Percentiles rank a stretch among this genome's conserved stretches.
phyloP scores from a whole-genome alignment of 495 filamentous ascomycete genomes.

The Cladorrhinum samala region DNA sequence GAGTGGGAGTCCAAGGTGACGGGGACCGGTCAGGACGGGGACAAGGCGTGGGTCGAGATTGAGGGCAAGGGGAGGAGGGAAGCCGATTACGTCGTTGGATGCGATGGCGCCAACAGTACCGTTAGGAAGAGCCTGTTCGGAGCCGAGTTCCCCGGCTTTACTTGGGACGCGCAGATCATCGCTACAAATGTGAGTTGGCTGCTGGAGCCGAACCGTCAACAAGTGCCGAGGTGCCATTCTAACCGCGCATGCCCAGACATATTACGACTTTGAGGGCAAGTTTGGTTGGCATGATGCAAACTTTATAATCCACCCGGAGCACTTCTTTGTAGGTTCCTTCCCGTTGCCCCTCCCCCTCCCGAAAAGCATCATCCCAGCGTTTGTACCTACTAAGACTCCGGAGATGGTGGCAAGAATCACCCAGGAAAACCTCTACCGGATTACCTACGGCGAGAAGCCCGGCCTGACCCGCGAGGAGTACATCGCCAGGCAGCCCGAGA shows the following conservation, averaged over 20 bases:
- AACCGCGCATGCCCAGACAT: no score
- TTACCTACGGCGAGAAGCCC: slow-evolving; percentile 52
- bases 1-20: slow-evolving; percentile 32
- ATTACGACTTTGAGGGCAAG: slow-evolving; percentile 48
- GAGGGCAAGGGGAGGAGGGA: slow-evolving; percentile 18
- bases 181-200: no score
- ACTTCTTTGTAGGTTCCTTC: slow-evolving; percentile 40
- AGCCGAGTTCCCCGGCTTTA: slow-evolving; percentile 49
- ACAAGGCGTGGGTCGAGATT: slow-evolving; percentile 38
- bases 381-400: background rate
- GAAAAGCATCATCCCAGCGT: no score
- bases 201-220: no score
- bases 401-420: slow-evolving; percentile 54
- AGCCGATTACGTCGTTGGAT: slow-evolving; percentile 47
- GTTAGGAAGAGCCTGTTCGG: slow-evolving; percentile 52
- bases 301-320: slow-evolving; percentile 53
- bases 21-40: slow-evolving; percentile 35
- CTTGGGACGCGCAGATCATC: slow-evolving; percentile 53
- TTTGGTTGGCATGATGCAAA: slow-evolving; percentile 52
- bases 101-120: slow-evolving; percentile 54
- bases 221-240: no score
- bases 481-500: slow-evolving; percentile 44
- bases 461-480: slow-evolving; percentile 50
- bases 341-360: background rate
- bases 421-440: slow-evolving; percentile 51